Evolutionary conservation across 768 basidiomycete species (phyloP), one percentile per base, ranked within the genome.

Genomic region (Gloeopeniophorella convolvens): DNA sequence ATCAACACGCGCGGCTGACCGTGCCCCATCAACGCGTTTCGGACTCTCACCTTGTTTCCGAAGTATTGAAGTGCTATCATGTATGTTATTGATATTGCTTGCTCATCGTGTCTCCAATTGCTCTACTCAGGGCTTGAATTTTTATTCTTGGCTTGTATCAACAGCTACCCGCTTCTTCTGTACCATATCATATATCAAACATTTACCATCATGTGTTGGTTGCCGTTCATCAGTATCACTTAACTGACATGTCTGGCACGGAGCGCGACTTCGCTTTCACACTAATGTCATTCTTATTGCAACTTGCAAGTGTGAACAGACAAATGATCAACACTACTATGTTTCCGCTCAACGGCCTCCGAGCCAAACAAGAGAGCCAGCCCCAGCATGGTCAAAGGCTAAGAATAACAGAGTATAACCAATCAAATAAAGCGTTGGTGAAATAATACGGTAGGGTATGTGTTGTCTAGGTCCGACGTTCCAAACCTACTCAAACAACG

Each of bases 1-100:
- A 77, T 88, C 31, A 60, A 57, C 34, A 57, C 58, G 33, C 49
- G 39, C 26, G 28, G 13, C 9, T 57, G 30, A 57, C 27, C n/a
- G n/a, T n/a, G n/a, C n/a, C n/a, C n/a, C n/a, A n/a, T n/a, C n/a
- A 16, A 18, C 4, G 21, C 24, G 24, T 28, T 30, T 20, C 11
- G 20, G 40, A 5, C 26, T 11, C 8, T 28, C 26, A 13, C 9
- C 13, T 15, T 23, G n/a, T n/a, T n/a, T n/a, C n/a, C n/a, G n/a
- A n/a, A n/a, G n/a, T n/a, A n/a, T n/a, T n/a, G n/a, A n/a, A n/a
- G n/a, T n/a, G n/a, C n/a, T 23, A 20, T 40, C 21, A 8, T 40
- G 13, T 24, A 8, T 33, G 21, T 18, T 42, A 41, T 24, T 15
- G 13, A 42, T 49, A 42, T 24, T 15, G n/a, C n/a, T 31, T 43